phyloP scores from a whole-genome alignment of 2,329 filamentous ascomycete genomes.

The Pseudopyrenochaeta lycopersici region DNA sequence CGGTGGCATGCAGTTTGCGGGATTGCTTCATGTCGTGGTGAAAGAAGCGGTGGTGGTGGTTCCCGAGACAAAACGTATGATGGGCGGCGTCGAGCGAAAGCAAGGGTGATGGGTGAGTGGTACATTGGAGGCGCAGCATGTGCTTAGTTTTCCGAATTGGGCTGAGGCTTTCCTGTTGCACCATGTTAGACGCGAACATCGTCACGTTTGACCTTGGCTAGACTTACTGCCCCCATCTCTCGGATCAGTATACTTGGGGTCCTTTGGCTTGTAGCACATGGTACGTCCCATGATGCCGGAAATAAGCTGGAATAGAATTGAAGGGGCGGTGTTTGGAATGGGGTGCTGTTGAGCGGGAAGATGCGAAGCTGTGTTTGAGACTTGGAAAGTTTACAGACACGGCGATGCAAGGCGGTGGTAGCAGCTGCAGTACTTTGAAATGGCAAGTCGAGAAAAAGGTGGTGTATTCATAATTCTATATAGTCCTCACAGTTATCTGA shows the following conservation, averaged over 20 bases:
- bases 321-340: slow-evolving; percentile 5
- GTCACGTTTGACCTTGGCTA: not conserved
- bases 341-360: slow-evolving; percentile 23
- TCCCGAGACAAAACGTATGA: slow-evolving; percentile 29
- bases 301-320: slow-evolving; percentile 9
- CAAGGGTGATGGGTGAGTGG: slow-evolving; percentile 15
- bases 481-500: too few relatives aligned
- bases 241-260: slow-evolving; percentile 1
- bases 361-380: slow-evolving; percentile 34
- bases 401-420: slow-evolving; percentile 24
- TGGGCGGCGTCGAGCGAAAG: slow-evolving; percentile 21
- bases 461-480: slow-evolving; percentile 39
- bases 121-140: slow-evolving; percentile 19
- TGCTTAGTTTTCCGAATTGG: slow-evolving; percentile 18
- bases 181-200: slow-evolving; percentile 9
- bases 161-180: slow-evolving; percentile 25
- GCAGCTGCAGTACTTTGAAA: slow-evolving; percentile 29
- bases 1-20: slow-evolving; percentile 8
- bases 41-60: slow-evolving; percentile 8
- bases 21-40: slow-evolving; percentile 9
- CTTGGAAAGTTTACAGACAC: slow-evolving; percentile 21
- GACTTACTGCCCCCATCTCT: slow-evolving; percentile 37
- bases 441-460: slow-evolving; percentile 24
- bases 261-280: slow-evolving; percentile 25
- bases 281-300: slow-evolving; percentile 15